A percentile compares a stretch with the other conserved stretches of the same genome.
Conservation (phyloP, 305 asterid species). For the Plantago coronopus region DNA sequence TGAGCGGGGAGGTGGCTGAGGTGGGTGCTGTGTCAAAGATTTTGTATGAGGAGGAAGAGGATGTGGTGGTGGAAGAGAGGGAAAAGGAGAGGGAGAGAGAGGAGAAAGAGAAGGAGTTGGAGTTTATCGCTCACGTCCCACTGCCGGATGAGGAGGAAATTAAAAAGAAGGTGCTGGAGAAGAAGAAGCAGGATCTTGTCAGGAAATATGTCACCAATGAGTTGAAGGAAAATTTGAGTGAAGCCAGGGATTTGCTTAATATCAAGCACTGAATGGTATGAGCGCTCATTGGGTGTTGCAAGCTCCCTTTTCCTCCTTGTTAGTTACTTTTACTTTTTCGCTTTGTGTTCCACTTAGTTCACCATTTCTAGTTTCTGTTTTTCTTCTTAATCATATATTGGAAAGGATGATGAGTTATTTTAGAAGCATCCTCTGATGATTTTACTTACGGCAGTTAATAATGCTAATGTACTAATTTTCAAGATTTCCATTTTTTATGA, state of each 20-base stretch:
- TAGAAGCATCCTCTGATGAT: no score
- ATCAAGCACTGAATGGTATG: constrained; percentile 51
- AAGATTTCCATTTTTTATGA: no score
- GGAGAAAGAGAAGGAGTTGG: constrained; percentile 59
- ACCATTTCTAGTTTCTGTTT: no score
- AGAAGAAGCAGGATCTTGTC: constrained; percentile 83
- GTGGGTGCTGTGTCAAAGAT: constrained; percentile 70
- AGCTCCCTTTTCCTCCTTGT: no score
- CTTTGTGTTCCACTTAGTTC: no score
- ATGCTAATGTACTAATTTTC: no score
- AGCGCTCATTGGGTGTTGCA: neutral
- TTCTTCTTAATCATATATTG: no score
- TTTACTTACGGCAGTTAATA: no score
- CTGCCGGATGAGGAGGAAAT: constrained; percentile 91
- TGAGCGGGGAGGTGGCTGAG: constrained; percentile 89
- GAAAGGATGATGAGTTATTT: no score
- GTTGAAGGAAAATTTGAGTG: constrained; percentile 63
- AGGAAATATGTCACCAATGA: constrained; percentile 72
- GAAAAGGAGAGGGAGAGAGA: constrained; percentile 48
- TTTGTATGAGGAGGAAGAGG: constrained; percentile 90
- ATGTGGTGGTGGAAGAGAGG: constrained; percentile 83
- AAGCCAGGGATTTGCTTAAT: constrained; percentile 77
- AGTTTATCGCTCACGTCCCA: constrained; percentile 91
- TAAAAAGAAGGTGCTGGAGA: constrained; percentile 78
- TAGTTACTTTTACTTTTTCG: no score